phyloP scores from a whole-genome alignment of 768 basidiomycete genomes.

The Panaeolus cyanescens region DNA sequence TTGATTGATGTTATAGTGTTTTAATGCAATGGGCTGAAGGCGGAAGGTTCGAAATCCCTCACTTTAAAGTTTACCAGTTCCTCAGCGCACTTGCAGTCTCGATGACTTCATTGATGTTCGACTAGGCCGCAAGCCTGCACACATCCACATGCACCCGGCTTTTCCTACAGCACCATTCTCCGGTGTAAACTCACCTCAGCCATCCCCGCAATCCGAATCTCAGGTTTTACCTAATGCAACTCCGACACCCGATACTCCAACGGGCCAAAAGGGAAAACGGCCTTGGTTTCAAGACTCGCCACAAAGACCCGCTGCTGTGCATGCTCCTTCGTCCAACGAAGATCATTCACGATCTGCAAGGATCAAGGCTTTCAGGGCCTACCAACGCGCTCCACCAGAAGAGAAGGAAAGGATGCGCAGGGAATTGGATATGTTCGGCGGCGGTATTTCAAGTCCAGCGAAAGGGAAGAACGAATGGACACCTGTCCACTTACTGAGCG shows the following conservation, averaged over 20 bases:
- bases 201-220: constrained; percentile 3
- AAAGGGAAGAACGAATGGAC: constrained; percentile 44
- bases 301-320: background rate
- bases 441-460: constrained; percentile 10
- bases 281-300: constrained; percentile 6
- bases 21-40: constrained; percentile 96
- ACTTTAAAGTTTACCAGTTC: background rate
- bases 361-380: constrained; percentile 74
- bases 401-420: constrained; percentile 63
- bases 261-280: background rate
- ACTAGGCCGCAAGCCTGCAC: constrained; percentile 60
- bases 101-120: constrained; percentile 87
- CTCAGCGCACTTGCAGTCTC: constrained; percentile 40
- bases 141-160: constrained; percentile 44
- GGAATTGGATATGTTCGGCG: constrained; percentile 42
- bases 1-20: constrained; percentile 45
- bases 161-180: constrained; percentile 20
- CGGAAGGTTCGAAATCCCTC: constrained; percentile 53
- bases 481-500: constrained; percentile 82
- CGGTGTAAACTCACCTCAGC: constrained; percentile 14
- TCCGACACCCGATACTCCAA: constrained; percentile 8
- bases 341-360: constrained; percentile 67
- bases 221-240: constrained; percentile 8
- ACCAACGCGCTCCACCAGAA: constrained; percentile 63
- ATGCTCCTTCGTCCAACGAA: constrained; percentile 9